Evolutionary conservation across 306 rosid genomes (phyloP).

Genomic region (Castanea mollissima): DNA sequence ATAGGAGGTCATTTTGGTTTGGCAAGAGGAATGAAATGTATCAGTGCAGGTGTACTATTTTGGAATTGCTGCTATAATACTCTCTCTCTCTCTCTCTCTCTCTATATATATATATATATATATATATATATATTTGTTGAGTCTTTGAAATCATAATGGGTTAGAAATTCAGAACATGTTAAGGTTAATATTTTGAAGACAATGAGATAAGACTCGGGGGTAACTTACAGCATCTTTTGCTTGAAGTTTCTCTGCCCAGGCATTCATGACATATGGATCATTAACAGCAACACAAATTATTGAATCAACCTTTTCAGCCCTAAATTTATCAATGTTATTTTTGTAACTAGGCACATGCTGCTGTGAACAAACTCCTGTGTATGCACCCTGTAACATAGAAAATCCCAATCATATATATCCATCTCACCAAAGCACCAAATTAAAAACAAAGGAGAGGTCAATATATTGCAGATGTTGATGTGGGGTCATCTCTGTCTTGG

Average conservation of each 20-base stretch:
- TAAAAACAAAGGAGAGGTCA: not conserved
- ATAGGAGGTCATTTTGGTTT: not conserved
- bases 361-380: conserved; percentile 86
- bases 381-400: conserved; percentile 70
- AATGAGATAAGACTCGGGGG: not conserved
- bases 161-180: not conserved
- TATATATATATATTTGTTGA: too few species aligned
- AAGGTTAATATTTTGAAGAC: not conserved
- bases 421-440: not conserved
- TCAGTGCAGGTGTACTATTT: too few species aligned
- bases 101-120: fast-evolving
- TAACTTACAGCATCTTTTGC: conserved; percentile 76
- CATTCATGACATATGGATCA: conserved; percentile 77
- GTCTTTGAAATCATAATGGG: too few species aligned
- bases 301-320: conserved; percentile 75
- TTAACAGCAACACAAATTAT: conserved; percentile 84
- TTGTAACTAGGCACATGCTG: conserved; percentile 91
- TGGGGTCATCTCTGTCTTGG: not conserved
- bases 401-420: not conserved
- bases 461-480: not conserved
- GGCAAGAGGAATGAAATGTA: too few species aligned
- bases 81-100: not conserved
- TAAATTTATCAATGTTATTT: conserved; percentile 67
- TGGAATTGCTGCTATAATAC: not conserved
- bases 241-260: conserved; percentile 84